Evolutionary conservation across 306 rosid species (phyloP).

Genomic region (Gillenia trifoliata): DNA sequence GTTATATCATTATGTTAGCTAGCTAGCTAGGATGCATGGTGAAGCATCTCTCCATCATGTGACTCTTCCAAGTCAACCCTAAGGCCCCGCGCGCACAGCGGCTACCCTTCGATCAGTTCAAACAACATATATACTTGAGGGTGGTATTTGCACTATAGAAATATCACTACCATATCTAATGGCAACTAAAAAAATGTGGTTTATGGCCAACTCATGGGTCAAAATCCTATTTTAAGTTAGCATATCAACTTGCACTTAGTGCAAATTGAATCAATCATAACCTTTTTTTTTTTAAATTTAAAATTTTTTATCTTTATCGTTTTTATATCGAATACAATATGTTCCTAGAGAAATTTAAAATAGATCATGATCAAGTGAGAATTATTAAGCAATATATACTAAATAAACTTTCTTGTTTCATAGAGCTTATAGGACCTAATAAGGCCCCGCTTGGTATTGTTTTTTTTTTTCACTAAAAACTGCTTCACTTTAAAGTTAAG

Average conservation of each 20-base stretch:
- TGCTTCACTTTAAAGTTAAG: no score
- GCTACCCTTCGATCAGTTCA: background rate
- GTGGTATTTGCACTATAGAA: background rate
- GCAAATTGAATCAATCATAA: background rate
- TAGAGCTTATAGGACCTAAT: background rate
- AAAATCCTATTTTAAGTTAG: background rate
- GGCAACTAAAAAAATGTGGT: background rate
- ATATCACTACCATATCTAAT: background rate
- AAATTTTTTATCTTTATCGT: no score
- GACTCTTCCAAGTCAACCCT: background rate
- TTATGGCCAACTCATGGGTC: slow-evolving; percentile 1
- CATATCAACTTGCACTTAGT: background rate
- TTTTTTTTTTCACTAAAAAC: no score
- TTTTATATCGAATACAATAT: background rate
- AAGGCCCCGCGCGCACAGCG: background rate
- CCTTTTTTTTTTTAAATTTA: no score
- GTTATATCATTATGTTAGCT: background rate
- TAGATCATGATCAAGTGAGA: background rate
- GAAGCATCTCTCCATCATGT: slow-evolving; percentile 3
- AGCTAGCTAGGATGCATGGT: background rate
- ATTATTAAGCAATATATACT: background rate
- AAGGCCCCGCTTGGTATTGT: no score
- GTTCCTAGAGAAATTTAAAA: background rate
- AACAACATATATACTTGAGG: background rate
- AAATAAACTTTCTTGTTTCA: background rate